phyloP scores from a whole-genome alignment of 2,329 filamentous ascomycete species.

The Verticillium nonalfalfae region DNA sequence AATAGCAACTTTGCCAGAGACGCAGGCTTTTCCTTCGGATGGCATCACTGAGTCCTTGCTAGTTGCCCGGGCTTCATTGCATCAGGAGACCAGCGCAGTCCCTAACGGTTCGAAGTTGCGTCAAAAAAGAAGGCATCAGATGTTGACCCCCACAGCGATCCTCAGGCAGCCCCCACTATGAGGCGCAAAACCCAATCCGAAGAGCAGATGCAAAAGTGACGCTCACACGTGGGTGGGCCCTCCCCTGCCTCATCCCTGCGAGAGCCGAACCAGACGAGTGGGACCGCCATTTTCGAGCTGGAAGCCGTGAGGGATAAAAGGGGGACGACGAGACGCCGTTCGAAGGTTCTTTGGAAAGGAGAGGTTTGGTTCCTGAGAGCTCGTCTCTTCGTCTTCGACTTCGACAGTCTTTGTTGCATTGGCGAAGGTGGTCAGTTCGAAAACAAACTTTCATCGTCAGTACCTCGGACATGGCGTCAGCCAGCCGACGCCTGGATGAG shows the following conservation, averaged over 20 bases:
- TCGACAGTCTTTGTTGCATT: background rate
- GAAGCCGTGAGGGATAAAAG: conserved; percentile 3
- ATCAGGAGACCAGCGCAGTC: too few species aligned
- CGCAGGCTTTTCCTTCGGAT: too few species aligned
- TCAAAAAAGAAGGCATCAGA: background rate
- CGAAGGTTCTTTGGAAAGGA: background rate
- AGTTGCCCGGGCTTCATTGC: too few species aligned
- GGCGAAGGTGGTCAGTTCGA: background rate
- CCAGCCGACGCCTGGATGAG: background rate
- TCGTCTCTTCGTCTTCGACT: background rate
- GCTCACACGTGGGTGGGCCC: conserved; percentile 14
- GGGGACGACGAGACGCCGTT: background rate
- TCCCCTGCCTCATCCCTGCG: background rate
- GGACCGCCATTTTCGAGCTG: background rate
- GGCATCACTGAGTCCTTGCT: too few species aligned
- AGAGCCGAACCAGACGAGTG: conserved; percentile 2
- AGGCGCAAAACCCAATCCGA: conserved; percentile 9
- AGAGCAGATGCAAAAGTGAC: conserved; percentile 3
- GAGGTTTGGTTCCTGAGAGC: background rate
- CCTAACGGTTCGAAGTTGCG: conserved; percentile 2
- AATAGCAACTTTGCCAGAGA: too few species aligned
- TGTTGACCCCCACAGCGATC: conserved; percentile 11
- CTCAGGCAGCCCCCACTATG: conserved; percentile 9
- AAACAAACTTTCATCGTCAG: background rate
- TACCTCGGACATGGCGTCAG: background rate